phyloP scores from a whole-genome alignment of 2,329 filamentous ascomycete species.

The Aureobasidium sp. region DNA sequence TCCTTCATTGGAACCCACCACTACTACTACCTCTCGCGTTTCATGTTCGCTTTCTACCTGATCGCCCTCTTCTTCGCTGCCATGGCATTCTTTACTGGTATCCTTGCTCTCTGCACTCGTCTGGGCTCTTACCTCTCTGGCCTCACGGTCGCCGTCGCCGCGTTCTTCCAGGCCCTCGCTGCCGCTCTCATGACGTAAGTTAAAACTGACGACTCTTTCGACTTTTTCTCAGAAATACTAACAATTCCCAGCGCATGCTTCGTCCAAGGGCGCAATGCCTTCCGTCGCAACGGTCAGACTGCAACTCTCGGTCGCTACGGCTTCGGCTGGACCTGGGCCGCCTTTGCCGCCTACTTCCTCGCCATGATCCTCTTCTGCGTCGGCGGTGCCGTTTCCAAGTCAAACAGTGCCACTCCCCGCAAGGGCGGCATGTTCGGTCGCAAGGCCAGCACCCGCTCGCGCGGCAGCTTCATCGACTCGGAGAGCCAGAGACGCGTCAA shows the following conservation, averaged over 20 bases:
- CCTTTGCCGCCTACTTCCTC: constrained; percentile 59
- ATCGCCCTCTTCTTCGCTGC: constrained; percentile 74
- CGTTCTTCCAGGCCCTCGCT: constrained; percentile 63
- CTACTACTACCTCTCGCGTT: constrained; percentile 82
- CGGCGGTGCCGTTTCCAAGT: constrained; percentile 48
- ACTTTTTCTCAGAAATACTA: constrained; percentile 14
- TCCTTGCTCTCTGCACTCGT: constrained; percentile 64
- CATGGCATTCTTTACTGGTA: constrained; percentile 58
- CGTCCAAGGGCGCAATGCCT: constrained; percentile 62
- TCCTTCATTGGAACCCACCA: constrained; percentile 52
- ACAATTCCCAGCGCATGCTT: constrained; percentile 51
- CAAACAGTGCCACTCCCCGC: constrained; percentile 27
- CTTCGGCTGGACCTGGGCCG: constrained; percentile 72
- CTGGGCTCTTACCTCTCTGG: constrained; percentile 62
- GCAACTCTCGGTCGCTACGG: constrained; percentile 61
- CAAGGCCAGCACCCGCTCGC: constrained; percentile 40
- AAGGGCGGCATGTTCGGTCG: constrained; percentile 42
- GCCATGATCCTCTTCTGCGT: constrained; percentile 61
- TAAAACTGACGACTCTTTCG: background rate
- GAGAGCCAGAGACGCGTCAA: constrained; percentile 57
- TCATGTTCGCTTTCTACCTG: constrained; percentile 87
- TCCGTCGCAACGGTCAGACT: constrained; percentile 48
- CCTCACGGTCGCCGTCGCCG: constrained; percentile 49
- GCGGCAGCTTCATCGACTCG: constrained; percentile 50
- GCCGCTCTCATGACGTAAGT: constrained; percentile 71